These are phyloP conservation scores for Daedaleopsis sinensis DNA, from an alignment of 768 basidiomycete genomes.

Conservation along the genomic window DNA sequence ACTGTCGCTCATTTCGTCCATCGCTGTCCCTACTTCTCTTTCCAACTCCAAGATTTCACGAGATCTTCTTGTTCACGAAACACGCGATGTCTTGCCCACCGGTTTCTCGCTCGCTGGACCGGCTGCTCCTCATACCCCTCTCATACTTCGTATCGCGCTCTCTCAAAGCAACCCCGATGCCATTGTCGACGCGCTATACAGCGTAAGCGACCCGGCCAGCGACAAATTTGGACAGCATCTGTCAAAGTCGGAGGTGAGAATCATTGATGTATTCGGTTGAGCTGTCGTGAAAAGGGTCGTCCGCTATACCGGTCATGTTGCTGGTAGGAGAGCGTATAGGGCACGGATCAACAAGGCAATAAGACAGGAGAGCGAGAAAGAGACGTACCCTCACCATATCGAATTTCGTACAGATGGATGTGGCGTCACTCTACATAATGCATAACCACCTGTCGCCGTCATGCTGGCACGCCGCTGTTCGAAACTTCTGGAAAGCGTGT, in stretches of 20 bases:
- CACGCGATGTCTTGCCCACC: constrained; percentile 9
- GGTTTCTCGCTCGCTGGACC: constrained; percentile 21
- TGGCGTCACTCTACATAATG: too few relatives aligned
- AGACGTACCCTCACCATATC: too few relatives aligned
- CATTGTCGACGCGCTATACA: constrained; percentile 29
- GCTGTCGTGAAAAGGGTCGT: too few relatives aligned
- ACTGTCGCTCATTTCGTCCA: constrained; percentile 14
- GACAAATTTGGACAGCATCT: constrained; percentile 31
- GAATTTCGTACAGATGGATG: too few relatives aligned
- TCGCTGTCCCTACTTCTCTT: constrained; percentile 14
- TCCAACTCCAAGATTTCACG: constrained; percentile 7
- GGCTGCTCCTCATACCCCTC: constrained; percentile 19
- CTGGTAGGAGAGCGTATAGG: too few relatives aligned
- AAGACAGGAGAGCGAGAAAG: too few relatives aligned
- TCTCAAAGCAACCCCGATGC: constrained; percentile 26
- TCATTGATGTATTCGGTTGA: background rate
- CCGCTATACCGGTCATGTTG: too few relatives aligned
- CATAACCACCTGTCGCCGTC: too few relatives aligned
- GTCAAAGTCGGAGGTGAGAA: constrained; percentile 30
- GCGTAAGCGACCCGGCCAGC: constrained; percentile 29
- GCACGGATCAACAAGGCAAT: background rate
- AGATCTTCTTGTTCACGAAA: constrained; percentile 21
- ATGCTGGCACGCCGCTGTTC: too few relatives aligned
- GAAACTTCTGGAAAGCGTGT: too few relatives aligned
- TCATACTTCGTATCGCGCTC: constrained; percentile 33